Conservation (phyloP, 768 basidiomycete species). For the Boletus rubroflammeus region DNA sequence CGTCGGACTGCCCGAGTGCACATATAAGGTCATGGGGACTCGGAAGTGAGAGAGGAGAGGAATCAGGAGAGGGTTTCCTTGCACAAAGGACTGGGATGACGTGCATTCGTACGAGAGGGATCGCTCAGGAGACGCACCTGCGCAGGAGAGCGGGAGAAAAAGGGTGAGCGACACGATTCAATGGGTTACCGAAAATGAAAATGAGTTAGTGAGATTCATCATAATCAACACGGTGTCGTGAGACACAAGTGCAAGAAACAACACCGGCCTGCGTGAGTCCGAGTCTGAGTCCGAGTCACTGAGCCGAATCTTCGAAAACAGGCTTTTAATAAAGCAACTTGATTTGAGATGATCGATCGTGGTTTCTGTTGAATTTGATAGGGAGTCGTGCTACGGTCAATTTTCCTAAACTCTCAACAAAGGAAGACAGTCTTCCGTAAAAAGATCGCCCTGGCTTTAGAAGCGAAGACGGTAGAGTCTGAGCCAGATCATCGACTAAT, state of each 20-base stretch:
- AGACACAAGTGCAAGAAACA: not conserved
- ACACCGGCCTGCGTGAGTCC: not conserved
- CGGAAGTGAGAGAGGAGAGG: no score
- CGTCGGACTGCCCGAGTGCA: not conserved
- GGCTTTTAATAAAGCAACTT: no score
- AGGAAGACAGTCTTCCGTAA: not conserved
- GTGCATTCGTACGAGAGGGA: not conserved
- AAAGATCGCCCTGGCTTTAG: not conserved
- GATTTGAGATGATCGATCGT: not conserved
- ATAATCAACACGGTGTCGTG: not conserved
- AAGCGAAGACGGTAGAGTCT: not conserved
- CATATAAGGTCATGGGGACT: not conserved
- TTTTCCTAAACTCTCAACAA: not conserved
- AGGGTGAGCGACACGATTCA: no score
- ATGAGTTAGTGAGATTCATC: not conserved
- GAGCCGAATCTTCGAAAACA: not conserved
- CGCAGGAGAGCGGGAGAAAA: not conserved
- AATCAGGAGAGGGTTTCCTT: not conserved
- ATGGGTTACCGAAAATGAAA: not conserved
- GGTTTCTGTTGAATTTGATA: not conserved
- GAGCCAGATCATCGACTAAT: not conserved
- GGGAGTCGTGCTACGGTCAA: not conserved
- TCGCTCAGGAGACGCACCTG: not conserved
- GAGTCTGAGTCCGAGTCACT: no score
- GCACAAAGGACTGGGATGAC: not conserved